phyloP scores from a whole-genome alignment of 139 green algal species.

The Micractinium conductrix region DNA sequence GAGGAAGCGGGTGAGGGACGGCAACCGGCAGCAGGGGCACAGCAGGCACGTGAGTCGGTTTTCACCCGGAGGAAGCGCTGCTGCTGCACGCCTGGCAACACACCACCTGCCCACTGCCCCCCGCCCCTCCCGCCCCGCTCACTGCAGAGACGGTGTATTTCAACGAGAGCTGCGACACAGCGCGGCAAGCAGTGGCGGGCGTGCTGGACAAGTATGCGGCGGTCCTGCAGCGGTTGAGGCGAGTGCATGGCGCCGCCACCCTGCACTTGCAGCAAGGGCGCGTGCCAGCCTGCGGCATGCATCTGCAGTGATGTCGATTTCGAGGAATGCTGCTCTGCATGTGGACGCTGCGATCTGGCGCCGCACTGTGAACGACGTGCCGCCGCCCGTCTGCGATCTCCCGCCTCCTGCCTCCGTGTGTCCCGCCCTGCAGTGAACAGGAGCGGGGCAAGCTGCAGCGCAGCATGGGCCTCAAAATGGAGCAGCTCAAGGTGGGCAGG shows the following conservation, averaged over 20 bases:
- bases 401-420: no score
- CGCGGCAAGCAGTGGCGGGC: slow-evolving; percentile 43
- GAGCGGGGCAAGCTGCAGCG: slow-evolving; percentile 62
- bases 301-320: no score
- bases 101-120: neutral
- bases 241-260: no score
- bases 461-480: slow-evolving; percentile 74
- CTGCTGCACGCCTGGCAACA: no score
- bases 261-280: no score
- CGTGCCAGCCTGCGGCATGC: no score
- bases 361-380: no score
- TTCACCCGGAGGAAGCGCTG: no score
- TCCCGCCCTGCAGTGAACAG: slow-evolving; percentile 32
- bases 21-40: neutral
- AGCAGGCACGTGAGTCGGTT: no score
- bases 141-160: slow-evolving; percentile 56
- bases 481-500: slow-evolving; percentile 61
- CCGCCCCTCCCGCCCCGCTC: neutral
- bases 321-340: no score
- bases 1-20: slow-evolving; percentile 49
- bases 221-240: slow-evolving; percentile 29
- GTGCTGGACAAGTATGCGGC: slow-evolving; percentile 37
- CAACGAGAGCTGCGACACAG: slow-evolving; percentile 52
- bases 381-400: no score
- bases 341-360: no score